Evolutionary conservation across 2,329 filamentous ascomycete species (phyloP).

Genomic region (Tolypocladium ophioglossoides): DNA sequence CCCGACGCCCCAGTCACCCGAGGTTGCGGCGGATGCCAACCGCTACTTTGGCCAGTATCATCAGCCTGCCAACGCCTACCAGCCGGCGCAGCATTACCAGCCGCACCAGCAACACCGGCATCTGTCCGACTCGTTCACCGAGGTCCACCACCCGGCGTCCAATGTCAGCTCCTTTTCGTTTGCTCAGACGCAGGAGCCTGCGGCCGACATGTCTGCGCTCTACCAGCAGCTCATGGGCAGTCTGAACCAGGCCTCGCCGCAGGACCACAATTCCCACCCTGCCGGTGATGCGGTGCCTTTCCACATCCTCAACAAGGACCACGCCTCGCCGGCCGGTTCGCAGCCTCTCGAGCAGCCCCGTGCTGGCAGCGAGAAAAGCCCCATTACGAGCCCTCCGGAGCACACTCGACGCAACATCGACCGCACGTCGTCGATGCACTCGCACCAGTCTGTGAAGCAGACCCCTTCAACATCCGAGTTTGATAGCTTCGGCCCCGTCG

Average conservation of each 20-base stretch:
- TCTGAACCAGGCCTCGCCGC: slow-evolving; percentile 28
- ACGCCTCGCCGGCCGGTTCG: slow-evolving; percentile 25
- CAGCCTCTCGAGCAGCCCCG: slow-evolving; percentile 28
- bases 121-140: slow-evolving; percentile 14
- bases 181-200: slow-evolving; percentile 24
- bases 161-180: slow-evolving; percentile 15
- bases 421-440: slow-evolving; percentile 21
- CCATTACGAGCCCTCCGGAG: slow-evolving; percentile 31
- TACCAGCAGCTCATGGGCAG: slow-evolving; percentile 28
- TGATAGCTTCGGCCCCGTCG: slow-evolving; percentile 19
- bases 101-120: slow-evolving; percentile 8
- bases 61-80: slow-evolving; percentile 13
- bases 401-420: slow-evolving; percentile 27
- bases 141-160: slow-evolving; percentile 11
- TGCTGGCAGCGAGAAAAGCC: slow-evolving; percentile 30
- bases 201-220: slow-evolving; percentile 22
- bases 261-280: slow-evolving; percentile 26
- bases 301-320: slow-evolving; percentile 42
- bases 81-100: slow-evolving; percentile 14
- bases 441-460: slow-evolving; percentile 13
- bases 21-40: slow-evolving; percentile 14
- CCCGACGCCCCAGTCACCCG: slow-evolving; percentile 34
- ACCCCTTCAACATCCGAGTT: slow-evolving; percentile 20
- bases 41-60: slow-evolving; percentile 20
- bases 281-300: slow-evolving; percentile 24